phyloP scores from a whole-genome alignment of 257 asterid genomes.

The Anisodus tanguticus region DNA sequence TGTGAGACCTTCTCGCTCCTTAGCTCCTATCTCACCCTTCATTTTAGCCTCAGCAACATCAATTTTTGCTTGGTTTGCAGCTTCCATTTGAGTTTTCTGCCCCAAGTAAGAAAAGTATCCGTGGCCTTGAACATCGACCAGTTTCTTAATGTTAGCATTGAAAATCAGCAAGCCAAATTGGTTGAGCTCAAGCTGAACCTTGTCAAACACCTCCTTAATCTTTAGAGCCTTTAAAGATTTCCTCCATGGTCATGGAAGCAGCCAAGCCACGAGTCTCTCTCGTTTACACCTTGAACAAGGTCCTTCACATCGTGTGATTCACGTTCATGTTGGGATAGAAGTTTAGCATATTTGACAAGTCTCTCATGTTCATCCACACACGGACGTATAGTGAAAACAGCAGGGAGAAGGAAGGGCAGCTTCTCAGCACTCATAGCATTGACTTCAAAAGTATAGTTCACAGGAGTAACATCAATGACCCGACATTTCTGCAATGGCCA shows the following conservation, averaged over 20 bases:
- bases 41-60: slow-evolving; percentile 66
- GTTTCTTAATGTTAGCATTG: slow-evolving; percentile 69
- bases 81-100: slow-evolving; percentile 75
- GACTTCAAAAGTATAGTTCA: slow-evolving; percentile 71
- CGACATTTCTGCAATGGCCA: slow-evolving; percentile 57
- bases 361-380: slow-evolving; percentile 42
- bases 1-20: slow-evolving; percentile 56
- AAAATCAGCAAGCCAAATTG: slow-evolving; percentile 64
- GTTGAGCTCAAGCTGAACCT: slow-evolving; percentile 66
- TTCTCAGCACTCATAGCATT: slow-evolving; percentile 82
- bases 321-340: slow-evolving; percentile 60
- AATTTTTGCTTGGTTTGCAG: slow-evolving; percentile 65
- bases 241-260: slow-evolving; percentile 76
- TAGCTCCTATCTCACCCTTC: slow-evolving; percentile 70
- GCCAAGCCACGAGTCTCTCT: slow-evolving; percentile 67
- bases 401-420: slow-evolving; percentile 71
- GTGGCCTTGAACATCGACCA: slow-evolving; percentile 68
- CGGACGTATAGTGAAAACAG: slow-evolving; percentile 75
- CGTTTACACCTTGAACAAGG: slow-evolving; percentile 66
- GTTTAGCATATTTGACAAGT: slow-evolving; percentile 64
- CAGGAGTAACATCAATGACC: slow-evolving; percentile 56
- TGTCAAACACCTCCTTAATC: slow-evolving; percentile 64
- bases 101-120: slow-evolving; percentile 72
- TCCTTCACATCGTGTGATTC: slow-evolving; percentile 59
- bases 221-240: slow-evolving; percentile 61